Base-by-base conservation (phyloP, 2,329 filamentous ascomycete genomes). In the Scorias spongiosa region DNA sequence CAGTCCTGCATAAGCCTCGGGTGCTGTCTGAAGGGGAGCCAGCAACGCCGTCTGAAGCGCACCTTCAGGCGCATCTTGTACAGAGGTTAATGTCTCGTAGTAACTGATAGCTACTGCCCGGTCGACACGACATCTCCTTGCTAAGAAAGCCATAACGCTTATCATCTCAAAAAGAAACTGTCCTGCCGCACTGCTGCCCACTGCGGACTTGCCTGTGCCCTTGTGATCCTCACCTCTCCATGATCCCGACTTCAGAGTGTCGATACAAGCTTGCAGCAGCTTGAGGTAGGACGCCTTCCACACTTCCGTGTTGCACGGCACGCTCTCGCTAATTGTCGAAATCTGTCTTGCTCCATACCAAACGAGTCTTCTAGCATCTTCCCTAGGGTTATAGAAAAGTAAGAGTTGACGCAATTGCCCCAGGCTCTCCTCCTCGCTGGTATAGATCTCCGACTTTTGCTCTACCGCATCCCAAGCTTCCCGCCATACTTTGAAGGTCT, bases 401-500 rank as follows among this genome's bases (percentile, higher is more conserved):
- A 71, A 54, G 42, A 72, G 54, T 11, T 62, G 56, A 39, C 63
- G 58, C 32, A 71, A 50, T 48, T 69, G 65, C 38, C 47, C 48
- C 29, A 67, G 51, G 15, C 64, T 62, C 17, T 65, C 60, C 5
- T 59, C 59, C 41, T 62, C 58, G 10, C 60, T 59, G 29, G 41
- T 45, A 48, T 69, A 70, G 14, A 66, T 54, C 46, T 63, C 34
- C 4, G 45, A 26, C 2, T 50, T 20, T 15, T 56, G 48, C 64
- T 62, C 48, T 54, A 74, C 57, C 8, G 65, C 56, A 61, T 88
- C 82, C 65, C 85, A 84, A 36, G 72, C 62, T 42, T 62, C 59
- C 49, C 82, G 72, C 65, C 75, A 78, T 44, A 57, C 55, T 40
- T 71, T 64, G 49, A 76, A 76, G 48, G 84, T 66, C 42, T 62